These are phyloP conservation scores for Colletotrichum cordylinicola DNA, from an alignment of 2,329 filamentous ascomycete species.

Conservation along the genomic window DNA sequence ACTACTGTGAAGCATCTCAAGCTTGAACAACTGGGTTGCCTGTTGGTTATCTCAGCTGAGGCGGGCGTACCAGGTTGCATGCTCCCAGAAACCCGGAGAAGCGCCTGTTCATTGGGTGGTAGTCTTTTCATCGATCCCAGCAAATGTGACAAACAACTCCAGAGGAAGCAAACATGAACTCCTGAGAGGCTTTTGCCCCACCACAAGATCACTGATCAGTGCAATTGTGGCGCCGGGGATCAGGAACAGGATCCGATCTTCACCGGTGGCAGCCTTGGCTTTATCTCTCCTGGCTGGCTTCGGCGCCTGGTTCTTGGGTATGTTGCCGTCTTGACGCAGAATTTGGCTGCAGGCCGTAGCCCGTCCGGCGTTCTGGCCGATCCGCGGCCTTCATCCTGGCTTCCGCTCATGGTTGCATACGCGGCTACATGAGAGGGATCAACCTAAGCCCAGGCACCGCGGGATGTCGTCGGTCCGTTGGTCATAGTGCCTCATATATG, in stretches of 20 bases:
- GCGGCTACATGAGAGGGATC: background rate
- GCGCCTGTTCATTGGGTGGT: background rate
- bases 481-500: background rate
- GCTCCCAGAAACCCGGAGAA: background rate
- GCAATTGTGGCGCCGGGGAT: background rate
- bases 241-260: background rate
- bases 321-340: background rate
- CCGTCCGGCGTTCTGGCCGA: background rate
- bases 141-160: background rate
- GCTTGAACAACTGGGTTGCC: background rate
- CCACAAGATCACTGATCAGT: background rate
- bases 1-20: background rate
- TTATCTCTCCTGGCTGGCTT: background rate
- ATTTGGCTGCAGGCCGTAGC: background rate
- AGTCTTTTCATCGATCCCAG: background rate
- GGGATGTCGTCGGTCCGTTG: background rate
- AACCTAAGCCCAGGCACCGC: background rate
- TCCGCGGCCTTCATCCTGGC: background rate
- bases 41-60: background rate
- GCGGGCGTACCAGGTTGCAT: background rate
- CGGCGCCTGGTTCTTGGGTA: background rate
- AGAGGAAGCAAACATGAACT: conserved; percentile 9
- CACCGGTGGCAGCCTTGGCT: background rate
- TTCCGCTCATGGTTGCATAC: background rate
- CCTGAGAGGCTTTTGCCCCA: background rate